Evolutionary conservation across 768 basidiomycete species (phyloP).

Genomic region (Podaxis pistillaris): DNA sequence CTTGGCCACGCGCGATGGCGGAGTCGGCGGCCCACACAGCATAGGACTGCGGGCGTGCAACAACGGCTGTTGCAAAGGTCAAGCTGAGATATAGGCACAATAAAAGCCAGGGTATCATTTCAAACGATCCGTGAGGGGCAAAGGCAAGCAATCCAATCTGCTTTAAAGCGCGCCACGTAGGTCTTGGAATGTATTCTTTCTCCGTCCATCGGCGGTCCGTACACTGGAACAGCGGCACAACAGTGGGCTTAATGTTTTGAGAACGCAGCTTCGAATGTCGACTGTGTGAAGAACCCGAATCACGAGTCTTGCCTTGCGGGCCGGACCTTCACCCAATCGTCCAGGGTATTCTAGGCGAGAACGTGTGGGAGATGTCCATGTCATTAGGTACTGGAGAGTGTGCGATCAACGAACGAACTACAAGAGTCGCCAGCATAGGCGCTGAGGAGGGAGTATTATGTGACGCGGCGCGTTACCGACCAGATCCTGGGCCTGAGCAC

Average conservation of each 20-base stretch:
- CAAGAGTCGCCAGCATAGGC: too few species aligned
- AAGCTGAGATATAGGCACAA: neutral
- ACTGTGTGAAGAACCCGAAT: neutral
- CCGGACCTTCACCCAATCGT: neutral
- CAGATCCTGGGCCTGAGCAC: too few species aligned
- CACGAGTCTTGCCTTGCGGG: neutral
- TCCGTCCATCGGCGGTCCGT: neutral
- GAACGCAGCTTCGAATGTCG: neutral
- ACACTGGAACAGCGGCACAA: neutral
- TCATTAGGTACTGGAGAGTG: too few species aligned
- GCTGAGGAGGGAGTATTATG: too few species aligned
- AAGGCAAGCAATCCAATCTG: neutral
- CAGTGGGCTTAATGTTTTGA: too few species aligned
- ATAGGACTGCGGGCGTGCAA: slow-evolving; percentile 35
- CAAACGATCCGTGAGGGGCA: too few species aligned
- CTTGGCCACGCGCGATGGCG: slow-evolving; percentile 40
- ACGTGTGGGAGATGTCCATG: neutral
- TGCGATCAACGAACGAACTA: too few species aligned
- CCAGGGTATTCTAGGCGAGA: neutral
- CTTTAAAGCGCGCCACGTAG: neutral
- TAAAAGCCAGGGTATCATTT: neutral
- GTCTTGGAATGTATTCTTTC: neutral
- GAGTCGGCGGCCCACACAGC: slow-evolving; percentile 47
- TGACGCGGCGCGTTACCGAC: too few species aligned
- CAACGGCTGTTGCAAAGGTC: neutral